phyloP scores from a whole-genome alignment of 768 basidiomycete species.

The Lepiota brunneoincarnata region DNA sequence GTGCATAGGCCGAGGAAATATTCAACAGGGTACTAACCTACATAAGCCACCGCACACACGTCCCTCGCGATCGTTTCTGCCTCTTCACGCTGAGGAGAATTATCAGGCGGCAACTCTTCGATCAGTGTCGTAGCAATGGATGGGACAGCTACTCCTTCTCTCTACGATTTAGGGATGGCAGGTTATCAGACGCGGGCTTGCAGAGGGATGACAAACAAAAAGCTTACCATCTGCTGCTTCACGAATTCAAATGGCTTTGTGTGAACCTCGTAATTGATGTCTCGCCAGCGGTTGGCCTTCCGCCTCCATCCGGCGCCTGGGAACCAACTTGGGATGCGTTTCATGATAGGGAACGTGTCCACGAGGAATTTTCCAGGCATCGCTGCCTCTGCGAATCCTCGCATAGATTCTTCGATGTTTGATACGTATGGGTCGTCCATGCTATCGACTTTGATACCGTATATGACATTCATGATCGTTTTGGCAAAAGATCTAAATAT shows the following conservation, averaged over 20 bases:
- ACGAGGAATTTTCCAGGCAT: constrained; percentile 6
- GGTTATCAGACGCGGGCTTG: no score
- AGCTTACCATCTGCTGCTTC: no score
- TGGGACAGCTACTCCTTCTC: not conserved
- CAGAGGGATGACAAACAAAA: no score
- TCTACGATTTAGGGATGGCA: not conserved
- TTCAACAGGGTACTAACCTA: constrained; percentile 15
- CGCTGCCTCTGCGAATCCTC: not conserved
- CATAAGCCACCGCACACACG: constrained; percentile 20
- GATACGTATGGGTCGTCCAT: not conserved
- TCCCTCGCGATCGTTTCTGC: constrained; percentile 19
- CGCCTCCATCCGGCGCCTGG: constrained; percentile 6
- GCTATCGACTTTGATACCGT: constrained; percentile 2
- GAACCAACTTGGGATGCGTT: constrained; percentile 1
- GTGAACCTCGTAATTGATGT: no score
- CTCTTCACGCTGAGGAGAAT: constrained; percentile 14
- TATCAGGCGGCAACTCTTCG: constrained; percentile 15
- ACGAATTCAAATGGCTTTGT: no score
- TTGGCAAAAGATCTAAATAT: not conserved
- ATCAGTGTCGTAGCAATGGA: constrained; percentile 19
- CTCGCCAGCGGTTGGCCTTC: no score
- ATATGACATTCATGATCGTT: not conserved
- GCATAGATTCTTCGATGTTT: not conserved
- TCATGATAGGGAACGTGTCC: constrained; percentile 3
- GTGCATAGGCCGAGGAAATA: not conserved